Evolutionary conservation across 805 yeast species (phyloP), one percentile per base, ranked within the genome.

Genomic region (Myxozyma vanderwaltii): DNA sequence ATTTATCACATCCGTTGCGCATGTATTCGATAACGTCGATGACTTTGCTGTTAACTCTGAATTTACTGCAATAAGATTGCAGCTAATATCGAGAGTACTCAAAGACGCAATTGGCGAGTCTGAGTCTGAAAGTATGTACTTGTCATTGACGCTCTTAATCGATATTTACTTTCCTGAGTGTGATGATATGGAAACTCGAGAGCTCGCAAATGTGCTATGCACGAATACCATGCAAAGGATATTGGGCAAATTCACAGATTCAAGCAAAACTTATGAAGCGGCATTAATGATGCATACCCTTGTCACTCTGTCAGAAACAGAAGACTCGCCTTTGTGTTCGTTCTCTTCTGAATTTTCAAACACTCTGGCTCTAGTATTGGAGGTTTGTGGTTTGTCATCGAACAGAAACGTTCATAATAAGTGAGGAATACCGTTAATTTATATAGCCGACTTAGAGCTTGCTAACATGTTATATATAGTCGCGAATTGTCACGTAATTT

Each of bases 381-480:
- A 19, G 13, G 31, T n/a, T 1, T 15, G 17, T 7, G 54, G 52
- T 1, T 29, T 47, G 2, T 26, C 19, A 5, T 36, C 24, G 12
- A 19, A 35, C 3, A 21, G 50, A 33, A 54, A 58, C 31, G 51
- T 51, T n/a, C 63, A 56, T 38, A 36, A 43, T 26, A 51, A 24
- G 56, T 56, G 43, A 24, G 26, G 17, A 26, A 26, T 10, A 7
- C n/a, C 15, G 13, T 4, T 24, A 1, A 12, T 45, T 12, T n/a
- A 27, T 36, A 17, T 3, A 6, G 6, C 10, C 10, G 33, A 29
- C 33, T 29, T 29, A 29, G 35, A 2, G 17, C 19, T 31, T 17
- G n/a, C 29, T 47, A 1, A 19, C 17, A 33, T n/a, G 35, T 4
- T n/a, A 19, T 35, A 3, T 36, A 3, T 23, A 44, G 53, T 41